Percentiles rank a stretch among this genome's conserved stretches.
phyloP scores from a whole-genome alignment of 352 stramenopile genomes.

The Blastocystis sp. region DNA sequence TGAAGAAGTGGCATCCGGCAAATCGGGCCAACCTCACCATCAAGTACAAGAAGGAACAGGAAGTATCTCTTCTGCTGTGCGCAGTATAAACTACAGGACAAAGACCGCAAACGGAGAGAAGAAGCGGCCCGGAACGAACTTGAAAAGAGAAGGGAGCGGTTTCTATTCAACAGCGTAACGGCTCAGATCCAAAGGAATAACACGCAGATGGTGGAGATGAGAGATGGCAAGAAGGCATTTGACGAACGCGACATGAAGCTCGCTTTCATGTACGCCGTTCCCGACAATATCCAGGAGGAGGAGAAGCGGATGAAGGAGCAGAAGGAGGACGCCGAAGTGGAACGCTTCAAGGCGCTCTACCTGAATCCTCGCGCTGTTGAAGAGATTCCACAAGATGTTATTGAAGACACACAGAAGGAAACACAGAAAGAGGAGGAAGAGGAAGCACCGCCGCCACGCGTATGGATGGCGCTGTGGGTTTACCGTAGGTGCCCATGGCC shows the following conservation, averaged over 20 bases:
- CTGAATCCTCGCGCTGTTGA: slow-evolving; percentile 27
- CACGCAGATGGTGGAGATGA: slow-evolving; percentile 52
- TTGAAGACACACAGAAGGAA: background rate
- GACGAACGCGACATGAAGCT: slow-evolving; percentile 47
- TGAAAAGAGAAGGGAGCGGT: slow-evolving; percentile 45
- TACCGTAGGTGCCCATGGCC: slow-evolving; percentile 17
- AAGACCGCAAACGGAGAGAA: slow-evolving; percentile 38
- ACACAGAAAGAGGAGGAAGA: slow-evolving; percentile 1
- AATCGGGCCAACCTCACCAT: slow-evolving; percentile 57
- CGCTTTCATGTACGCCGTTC: slow-evolving; percentile 63
- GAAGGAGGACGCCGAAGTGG: slow-evolving; percentile 15
- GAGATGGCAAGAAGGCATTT: background rate
- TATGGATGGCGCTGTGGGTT: background rate
- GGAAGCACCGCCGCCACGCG: slow-evolving; percentile 4
- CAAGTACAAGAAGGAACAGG: slow-evolving; percentile 43
- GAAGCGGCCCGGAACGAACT: slow-evolving; percentile 25
- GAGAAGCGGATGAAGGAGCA: background rate
- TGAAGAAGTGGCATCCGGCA: slow-evolving; percentile 61
- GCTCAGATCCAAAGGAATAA: background rate
- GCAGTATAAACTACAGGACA: background rate
- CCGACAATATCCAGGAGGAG: slow-evolving; percentile 32
- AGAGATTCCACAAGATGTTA: background rate
- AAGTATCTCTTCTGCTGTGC: background rate
- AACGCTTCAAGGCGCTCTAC: slow-evolving; percentile 32
- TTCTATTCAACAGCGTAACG: slow-evolving; percentile 42